Percentiles rank a stretch among this genome's conserved stretches.
These are phyloP conservation scores for Thalassiosira allenii DNA, from an alignment of 352 stramenopile genomes.

Conservation along the genomic window DNA sequence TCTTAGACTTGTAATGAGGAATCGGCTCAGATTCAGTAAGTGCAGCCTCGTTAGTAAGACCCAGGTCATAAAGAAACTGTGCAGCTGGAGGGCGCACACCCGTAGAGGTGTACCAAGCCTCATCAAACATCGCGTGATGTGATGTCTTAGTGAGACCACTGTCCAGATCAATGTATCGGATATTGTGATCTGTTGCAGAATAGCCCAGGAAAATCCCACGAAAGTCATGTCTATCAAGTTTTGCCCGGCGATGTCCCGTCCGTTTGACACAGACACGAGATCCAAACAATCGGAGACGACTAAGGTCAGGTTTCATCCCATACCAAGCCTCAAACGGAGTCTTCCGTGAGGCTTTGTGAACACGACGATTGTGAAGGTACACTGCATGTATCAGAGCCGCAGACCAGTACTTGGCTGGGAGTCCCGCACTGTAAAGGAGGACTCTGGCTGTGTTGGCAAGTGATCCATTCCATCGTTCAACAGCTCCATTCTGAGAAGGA, in stretches of 20 bases:
- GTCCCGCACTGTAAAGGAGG: constrained; percentile 31
- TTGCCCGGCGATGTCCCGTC: constrained; percentile 7
- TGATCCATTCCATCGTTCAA: constrained; percentile 22
- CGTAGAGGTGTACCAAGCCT: constrained; percentile 41
- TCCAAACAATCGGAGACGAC: constrained; percentile 37
- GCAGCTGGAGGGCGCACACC: constrained; percentile 12
- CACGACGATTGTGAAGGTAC: constrained; percentile 31
- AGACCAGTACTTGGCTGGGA: constrained; percentile 32
- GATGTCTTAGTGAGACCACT: constrained; percentile 11
- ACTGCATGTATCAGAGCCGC: constrained; percentile 15
- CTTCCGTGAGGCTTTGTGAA: constrained; percentile 2
- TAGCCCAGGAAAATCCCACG: constrained; percentile 62
- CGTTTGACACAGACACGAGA: constrained; percentile 38
- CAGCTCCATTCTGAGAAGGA: constrained; percentile 25
- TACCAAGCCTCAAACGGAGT: constrained; percentile 47
- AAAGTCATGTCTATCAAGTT: constrained; percentile 43
- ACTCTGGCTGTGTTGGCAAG: constrained; percentile 21
- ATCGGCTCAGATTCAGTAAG: not conserved
- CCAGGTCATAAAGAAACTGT: constrained; percentile 39
- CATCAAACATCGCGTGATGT: constrained; percentile 40
- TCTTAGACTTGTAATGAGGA: too few relatives aligned
- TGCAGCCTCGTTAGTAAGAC: constrained; percentile 1
- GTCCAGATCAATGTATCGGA: constrained; percentile 35
- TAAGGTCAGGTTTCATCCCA: constrained; percentile 30
- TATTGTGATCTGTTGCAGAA: constrained; percentile 37